Evolutionary conservation across 352 stramenopile genomes (phyloP).

Genomic region (Phytophthora constricta): DNA sequence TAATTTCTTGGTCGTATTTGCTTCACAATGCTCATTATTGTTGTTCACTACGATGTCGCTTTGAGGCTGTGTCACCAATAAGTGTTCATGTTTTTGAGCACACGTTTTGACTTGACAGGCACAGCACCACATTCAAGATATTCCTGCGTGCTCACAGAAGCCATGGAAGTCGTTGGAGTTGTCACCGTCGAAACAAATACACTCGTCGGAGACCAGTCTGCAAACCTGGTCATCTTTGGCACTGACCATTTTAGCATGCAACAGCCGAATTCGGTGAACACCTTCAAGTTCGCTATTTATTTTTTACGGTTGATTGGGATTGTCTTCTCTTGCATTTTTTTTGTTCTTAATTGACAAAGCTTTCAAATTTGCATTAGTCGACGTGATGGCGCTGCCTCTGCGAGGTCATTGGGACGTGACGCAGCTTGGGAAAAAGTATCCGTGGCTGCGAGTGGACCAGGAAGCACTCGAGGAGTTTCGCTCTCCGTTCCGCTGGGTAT

Average conservation of each 20-base stretch:
- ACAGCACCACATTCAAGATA: background rate
- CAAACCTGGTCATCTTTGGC: constrained; percentile 19
- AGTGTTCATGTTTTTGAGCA: constrained; percentile 14
- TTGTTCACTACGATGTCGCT: constrained; percentile 3
- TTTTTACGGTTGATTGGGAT: too few species aligned
- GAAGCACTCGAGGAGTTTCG: constrained; percentile 72
- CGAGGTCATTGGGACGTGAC: constrained; percentile 58
- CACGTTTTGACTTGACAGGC: constrained; percentile 8
- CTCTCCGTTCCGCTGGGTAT: constrained; percentile 62
- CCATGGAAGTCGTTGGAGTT: background rate
- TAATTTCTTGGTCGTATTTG: background rate
- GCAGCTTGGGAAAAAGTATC: constrained; percentile 71
- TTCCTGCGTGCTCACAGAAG: background rate
- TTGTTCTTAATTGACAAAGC: background rate
- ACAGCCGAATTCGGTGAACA: constrained; percentile 5
- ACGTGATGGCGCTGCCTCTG: constrained; percentile 25
- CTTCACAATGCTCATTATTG: constrained; percentile 15
- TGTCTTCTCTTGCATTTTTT: constrained; percentile 3
- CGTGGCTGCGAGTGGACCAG: constrained; percentile 74
- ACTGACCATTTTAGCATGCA: background rate
- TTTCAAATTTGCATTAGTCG: background rate
- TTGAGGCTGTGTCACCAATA: background rate
- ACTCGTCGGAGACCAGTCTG: constrained; percentile 53
- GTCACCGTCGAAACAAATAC: constrained; percentile 42
- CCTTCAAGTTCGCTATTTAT: constrained; percentile 35